These are phyloP conservation scores for Aegle marmelos DNA, from an alignment of 345 rosid species.

Conservation along the genomic window DNA sequence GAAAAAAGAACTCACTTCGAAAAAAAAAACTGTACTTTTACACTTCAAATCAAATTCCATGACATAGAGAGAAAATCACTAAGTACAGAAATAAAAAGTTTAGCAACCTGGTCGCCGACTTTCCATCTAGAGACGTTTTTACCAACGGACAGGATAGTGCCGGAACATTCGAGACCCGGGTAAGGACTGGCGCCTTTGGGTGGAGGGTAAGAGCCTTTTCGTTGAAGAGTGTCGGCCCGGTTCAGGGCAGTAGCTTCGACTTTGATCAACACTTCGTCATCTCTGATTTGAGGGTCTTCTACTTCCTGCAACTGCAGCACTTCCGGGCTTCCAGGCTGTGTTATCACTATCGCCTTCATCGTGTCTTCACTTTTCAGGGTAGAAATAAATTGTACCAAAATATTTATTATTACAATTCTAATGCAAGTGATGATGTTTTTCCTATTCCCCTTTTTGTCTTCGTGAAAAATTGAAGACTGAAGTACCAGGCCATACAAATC, in stretches of 20 bases:
- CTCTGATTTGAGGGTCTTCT: constrained; percentile 59
- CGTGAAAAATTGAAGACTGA: no score
- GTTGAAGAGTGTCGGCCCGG: constrained; percentile 72
- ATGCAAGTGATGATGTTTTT: no score
- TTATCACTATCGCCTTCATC: constrained; percentile 86
- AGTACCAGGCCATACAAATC: neutral
- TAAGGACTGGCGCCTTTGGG: constrained; percentile 72
- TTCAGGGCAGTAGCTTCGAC: constrained; percentile 76
- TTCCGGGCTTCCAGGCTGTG: constrained; percentile 69
- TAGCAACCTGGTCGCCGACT: constrained; percentile 61
- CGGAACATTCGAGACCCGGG: constrained; percentile 87
- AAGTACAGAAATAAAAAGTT: neutral
- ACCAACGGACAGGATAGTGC: constrained; percentile 63
- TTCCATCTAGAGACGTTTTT: constrained; percentile 71
- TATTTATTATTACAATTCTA: neutral
- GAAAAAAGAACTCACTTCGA: neutral
- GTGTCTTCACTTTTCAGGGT: neutral
- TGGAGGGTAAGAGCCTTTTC: constrained; percentile 69
- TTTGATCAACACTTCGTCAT: constrained; percentile 68
- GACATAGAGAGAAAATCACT: neutral
- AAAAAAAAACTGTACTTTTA: neutral
- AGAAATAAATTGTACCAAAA: no score
- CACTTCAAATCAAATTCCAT: neutral
- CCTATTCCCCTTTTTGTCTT: neutral
- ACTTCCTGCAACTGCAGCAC: constrained; percentile 73